Percentiles rank a stretch among this genome's conserved stretches.
phyloP scores from a whole-genome alignment of 768 basidiomycete species.

The Amanita rubescens region DNA sequence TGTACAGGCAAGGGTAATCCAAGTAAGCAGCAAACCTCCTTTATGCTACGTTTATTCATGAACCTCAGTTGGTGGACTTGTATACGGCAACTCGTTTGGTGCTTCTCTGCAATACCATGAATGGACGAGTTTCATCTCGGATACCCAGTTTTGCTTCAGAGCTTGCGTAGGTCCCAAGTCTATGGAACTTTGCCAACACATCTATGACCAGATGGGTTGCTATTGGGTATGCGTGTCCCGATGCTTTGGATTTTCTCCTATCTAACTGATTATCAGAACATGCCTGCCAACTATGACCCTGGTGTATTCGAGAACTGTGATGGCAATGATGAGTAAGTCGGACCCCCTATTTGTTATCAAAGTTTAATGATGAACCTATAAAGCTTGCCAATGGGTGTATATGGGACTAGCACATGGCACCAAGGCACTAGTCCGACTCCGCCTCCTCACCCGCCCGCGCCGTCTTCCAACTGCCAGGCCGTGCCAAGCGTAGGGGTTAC shows the following conservation, averaged over 20 bases:
- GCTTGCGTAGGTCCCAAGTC: conserved; percentile 57
- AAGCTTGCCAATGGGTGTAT: conserved; percentile 60
- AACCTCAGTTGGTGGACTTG: conserved; percentile 53
- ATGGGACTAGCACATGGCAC: conserved; percentile 62
- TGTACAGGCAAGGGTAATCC: conserved; percentile 37
- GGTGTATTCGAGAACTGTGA: conserved; percentile 62
- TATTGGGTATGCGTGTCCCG: conserved; percentile 32
- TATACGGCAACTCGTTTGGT: conserved; percentile 61
- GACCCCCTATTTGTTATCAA: neutral
- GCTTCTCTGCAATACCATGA: conserved; percentile 52
- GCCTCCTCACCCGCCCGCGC: conserved; percentile 46
- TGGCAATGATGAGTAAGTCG: conserved; percentile 42
- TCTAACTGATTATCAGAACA: conserved; percentile 41
- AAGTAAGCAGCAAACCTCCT: conserved; percentile 17
- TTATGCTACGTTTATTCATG: conserved; percentile 17
- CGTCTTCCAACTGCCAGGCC: conserved; percentile 57
- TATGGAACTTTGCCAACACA: conserved; percentile 63
- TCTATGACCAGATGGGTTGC: conserved; percentile 65
- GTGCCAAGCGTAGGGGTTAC: conserved; percentile 27
- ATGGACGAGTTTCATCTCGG: conserved; percentile 83
- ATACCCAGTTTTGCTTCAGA: conserved; percentile 61
- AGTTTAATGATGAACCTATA: conserved; percentile 1
- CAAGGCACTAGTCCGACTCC: conserved; percentile 59
- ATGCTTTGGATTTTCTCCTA: neutral
- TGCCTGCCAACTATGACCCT: conserved; percentile 58